Base-by-base conservation (phyloP, 2,329 filamentous ascomycete species). In the Xylaria digitata region DNA sequence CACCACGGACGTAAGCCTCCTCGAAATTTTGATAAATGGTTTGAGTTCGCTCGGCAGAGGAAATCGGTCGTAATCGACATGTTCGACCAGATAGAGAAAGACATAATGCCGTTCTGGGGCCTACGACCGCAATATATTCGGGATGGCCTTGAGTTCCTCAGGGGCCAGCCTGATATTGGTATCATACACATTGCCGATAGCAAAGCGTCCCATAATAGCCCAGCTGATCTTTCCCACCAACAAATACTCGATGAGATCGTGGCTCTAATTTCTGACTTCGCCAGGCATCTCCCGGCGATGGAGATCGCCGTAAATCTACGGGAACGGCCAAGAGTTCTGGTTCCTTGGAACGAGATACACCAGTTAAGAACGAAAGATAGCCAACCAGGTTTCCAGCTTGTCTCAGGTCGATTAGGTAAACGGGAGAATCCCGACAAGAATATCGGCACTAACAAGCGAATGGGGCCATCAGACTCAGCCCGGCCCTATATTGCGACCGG, bases 1-100 rank as follows among this genome's bases (percentile, higher is more conserved):
- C 82, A 88, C 65, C 72, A 91, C 72, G 87, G 88, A 15, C 87
- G 93, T 66, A 82, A 88, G 32, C 93, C 94, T 17, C 94, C 94
- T 11, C 92, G 90, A 0, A 87, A 91, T 65, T 97, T 97, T 73
- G 91, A 94, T 73, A 89, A 89, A 71, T 97, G 94, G 94, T 97
- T 90, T 75, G 85, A 90, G 21, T 93, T 92, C 74, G 92, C 93
- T 5, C 87, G 86, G 68, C 82, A 86, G n/a, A 87, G 85, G 64
- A 84, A 86, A 0, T 91, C 94, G 0, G 82, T 87, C 59, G 82
- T 97, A 58, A 88, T 96, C 61, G 94, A 97, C 73, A 89, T 92
- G 69, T 97, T 92, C 72, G 89, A 92, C 71, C 92, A 91, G 54
- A 93, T 97, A 61, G 89, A 92, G 71, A 84, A 89, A 61, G 89